Evolutionary conservation across 257 asterid genomes (phyloP), one percentile per base, ranked within the genome.

Genomic region (Lantana camara): DNA sequence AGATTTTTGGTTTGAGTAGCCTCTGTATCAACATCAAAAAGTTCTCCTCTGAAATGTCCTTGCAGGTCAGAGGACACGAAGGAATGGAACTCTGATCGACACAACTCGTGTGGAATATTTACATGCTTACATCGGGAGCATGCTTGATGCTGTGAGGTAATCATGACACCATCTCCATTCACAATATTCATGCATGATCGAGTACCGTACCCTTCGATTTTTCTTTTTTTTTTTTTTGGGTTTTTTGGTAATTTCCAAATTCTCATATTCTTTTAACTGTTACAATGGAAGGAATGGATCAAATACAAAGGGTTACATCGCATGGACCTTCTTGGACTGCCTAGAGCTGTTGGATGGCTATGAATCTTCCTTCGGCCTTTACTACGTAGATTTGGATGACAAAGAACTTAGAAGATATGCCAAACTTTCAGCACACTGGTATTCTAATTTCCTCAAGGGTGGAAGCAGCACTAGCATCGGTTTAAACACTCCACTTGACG

Each of bases 311-410:
- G 92, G 90, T n/a, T 87, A 84, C 73, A 74, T 80, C n/a, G 48
- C 4, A 1, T 87, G 95, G 95, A 30, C 80, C 14, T 80, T 87
- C 76, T 66, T 84, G 37, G 95, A 87, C 24, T 80, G 86, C 40
- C 64, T 84, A 15, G 92, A 87, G 75, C 5, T 87, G 42, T 35
- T 87, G 63, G 57, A 15, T 27, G 84, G 84, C 5, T 84, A 70
- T 61, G 21, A 10, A 7, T 2, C 44, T 7, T 64, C 77, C 6
- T 87, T 30, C 15, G 90, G 90, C 0, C 23, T 81, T 45, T 83
- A 64, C 77, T 81, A 79, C 29, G 95, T 86, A 0, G 90, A 86
- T 80, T 73, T 84, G 68, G 80, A 82, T 7, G 89, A 80, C 68
- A 51, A 78, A 44, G 61, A 84, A 11, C 35, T 75, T 9, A 74